Evolutionary conservation across 176 grass and related monocot genomes (phyloP).

Genomic region (Typha latifolia): DNA sequence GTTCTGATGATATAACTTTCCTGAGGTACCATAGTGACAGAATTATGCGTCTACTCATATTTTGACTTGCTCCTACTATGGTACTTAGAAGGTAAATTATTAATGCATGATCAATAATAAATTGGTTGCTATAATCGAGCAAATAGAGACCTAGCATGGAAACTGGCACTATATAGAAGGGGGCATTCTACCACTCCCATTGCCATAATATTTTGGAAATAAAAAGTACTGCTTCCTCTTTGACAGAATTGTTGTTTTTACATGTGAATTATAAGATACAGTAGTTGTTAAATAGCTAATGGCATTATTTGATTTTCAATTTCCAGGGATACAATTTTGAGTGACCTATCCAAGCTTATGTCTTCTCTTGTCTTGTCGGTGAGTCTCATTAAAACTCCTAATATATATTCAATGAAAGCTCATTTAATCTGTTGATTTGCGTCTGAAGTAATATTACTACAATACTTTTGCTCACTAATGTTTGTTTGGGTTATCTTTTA

Average conservation of each 20-base stretch:
- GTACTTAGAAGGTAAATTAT: not conserved
- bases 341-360: slow-evolving; percentile 69
- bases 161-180: not conserved
- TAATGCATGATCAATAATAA: not conserved
- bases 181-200: not conserved
- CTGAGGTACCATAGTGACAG: not conserved
- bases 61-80: not conserved
- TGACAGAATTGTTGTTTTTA: not conserved
- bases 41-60: not conserved
- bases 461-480: slow-evolving; percentile 10
- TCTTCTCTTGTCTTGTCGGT: slow-evolving; percentile 57
- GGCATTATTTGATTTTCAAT: slow-evolving; percentile 25
- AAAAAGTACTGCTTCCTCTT: too few species aligned
- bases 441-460: slow-evolving; percentile 5
- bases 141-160: not conserved
- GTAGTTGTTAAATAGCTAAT: slow-evolving; percentile 14
- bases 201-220: not conserved
- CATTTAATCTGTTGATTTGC: not conserved
- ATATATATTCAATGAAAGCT: slow-evolving; percentile 14
- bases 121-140: not conserved
- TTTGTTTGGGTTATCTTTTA: slow-evolving; percentile 30
- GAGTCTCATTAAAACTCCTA: slow-evolving; percentile 17
- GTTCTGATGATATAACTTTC: not conserved
- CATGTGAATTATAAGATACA: not conserved
- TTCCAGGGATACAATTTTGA: slow-evolving; percentile 54